Evolutionary conservation across 2,329 filamentous ascomycete species (phyloP).

Genomic region (Canariomyces notabilis): DNA sequence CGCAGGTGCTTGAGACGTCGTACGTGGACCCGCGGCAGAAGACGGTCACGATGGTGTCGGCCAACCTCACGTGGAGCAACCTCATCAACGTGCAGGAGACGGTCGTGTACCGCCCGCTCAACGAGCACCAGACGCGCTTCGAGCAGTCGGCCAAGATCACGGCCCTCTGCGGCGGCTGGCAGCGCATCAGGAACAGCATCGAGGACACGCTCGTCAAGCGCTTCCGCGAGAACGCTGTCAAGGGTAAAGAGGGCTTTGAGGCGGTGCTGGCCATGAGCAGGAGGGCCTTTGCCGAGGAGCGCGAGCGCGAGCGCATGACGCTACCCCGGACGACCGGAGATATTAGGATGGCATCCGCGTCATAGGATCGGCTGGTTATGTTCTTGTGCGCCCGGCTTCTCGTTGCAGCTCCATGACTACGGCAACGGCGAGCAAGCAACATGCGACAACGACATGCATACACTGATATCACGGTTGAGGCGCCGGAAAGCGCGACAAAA

Average conservation of each 20-base stretch:
- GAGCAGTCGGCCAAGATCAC: constrained; percentile 88
- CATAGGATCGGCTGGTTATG: no score
- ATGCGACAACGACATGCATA: neutral
- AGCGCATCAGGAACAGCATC: constrained; percentile 92
- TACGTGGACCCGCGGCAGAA: constrained; percentile 82
- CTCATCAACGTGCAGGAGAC: constrained; percentile 90
- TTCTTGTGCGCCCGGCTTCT: no score
- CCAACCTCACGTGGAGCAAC: constrained; percentile 90
- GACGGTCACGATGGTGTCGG: constrained; percentile 93
- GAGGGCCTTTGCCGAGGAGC: constrained; percentile 85
- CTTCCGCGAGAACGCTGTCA: constrained; percentile 86
- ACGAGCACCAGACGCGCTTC: constrained; percentile 66
- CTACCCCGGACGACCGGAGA: constrained; percentile 28
- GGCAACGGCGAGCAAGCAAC: neutral
- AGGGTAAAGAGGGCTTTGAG: constrained; percentile 92
- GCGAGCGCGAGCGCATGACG: constrained; percentile 51
- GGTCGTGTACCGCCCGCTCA: constrained; percentile 70
- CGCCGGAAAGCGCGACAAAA: neutral
- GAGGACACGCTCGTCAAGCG: constrained; percentile 85
- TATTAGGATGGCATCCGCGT: constrained; percentile 24
- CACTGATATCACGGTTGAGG: neutral
- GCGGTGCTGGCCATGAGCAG: constrained; percentile 89
- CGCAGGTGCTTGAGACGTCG: constrained; percentile 88
- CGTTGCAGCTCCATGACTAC: neutral
- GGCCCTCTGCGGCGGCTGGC: constrained; percentile 92